These are phyloP conservation scores for Trichopus zeylanicus DNA, from an alignment of 116 monocot genomes.

Conservation along the genomic window DNA sequence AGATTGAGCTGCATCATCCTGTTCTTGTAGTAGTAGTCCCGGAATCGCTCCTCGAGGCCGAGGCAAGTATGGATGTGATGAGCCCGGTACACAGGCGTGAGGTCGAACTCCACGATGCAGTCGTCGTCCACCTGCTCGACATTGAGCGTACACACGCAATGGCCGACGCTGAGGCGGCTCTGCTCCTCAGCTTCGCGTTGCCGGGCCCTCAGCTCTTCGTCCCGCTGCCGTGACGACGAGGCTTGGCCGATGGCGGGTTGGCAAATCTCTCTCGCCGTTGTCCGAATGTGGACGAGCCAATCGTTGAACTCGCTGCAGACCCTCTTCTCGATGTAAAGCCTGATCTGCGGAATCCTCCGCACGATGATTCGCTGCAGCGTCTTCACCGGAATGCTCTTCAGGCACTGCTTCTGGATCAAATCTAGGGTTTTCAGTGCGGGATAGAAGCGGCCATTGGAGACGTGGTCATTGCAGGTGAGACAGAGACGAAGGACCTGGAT, in stretches of 20 bases:
- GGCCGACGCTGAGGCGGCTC: conserved; percentile 35
- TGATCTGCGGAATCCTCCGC: conserved; percentile 65
- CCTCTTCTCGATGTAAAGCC: conserved; percentile 66
- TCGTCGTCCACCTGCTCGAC: conserved; percentile 46
- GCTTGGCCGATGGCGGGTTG: conserved; percentile 72
- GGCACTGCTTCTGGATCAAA: conserved; percentile 47
- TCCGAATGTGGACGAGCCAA: conserved; percentile 74
- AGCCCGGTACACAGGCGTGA: conserved; percentile 74
- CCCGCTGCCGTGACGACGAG: conserved; percentile 57
- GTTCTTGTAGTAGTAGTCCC: conserved; percentile 78
- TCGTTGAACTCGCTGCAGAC: conserved; percentile 82
- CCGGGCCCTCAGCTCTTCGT: conserved; percentile 43
- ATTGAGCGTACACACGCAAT: conserved; percentile 49
- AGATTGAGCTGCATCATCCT: conserved; percentile 80
- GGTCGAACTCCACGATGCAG: conserved; percentile 54
- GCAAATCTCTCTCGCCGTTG: conserved; percentile 60
- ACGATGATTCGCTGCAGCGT: conserved; percentile 46
- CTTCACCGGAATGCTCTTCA: conserved; percentile 41
- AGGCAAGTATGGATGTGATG: conserved; percentile 77
- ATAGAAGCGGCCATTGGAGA: conserved; percentile 46
- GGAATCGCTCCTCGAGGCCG: conserved; percentile 65
- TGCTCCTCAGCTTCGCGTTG: conserved; percentile 71
- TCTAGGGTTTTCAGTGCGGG: conserved; percentile 63
- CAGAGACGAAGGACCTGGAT: conserved; percentile 49
- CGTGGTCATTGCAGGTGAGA: conserved; percentile 44